A percentile compares a stretch with the other conserved stretches of the same genome.
Conservation (phyloP, 2,329 filamentous ascomycete species). For the Colletotrichum endophyticum region DNA sequence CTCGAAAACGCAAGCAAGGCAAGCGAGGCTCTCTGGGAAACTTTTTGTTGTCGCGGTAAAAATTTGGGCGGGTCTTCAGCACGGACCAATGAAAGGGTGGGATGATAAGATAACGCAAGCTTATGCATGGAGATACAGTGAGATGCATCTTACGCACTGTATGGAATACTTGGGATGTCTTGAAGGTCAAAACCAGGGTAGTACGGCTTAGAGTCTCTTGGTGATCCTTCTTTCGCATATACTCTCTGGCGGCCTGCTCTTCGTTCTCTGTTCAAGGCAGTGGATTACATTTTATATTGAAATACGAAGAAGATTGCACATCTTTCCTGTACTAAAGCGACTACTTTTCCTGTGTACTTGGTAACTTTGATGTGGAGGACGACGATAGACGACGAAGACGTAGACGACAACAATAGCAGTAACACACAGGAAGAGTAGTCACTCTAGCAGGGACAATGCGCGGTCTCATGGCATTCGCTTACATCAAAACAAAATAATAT, state of each 20-base stretch:
- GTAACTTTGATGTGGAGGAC: neutral
- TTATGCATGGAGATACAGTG: neutral
- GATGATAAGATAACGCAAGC: slow-evolving; percentile 17
- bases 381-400: too few species aligned
- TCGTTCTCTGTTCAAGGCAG: too few species aligned
- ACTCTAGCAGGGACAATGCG: accelerated
- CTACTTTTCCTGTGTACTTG: neutral
- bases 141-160: neutral
- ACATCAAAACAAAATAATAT: neutral
- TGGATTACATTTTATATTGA: too few species aligned
- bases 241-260: neutral
- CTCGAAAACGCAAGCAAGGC: neutral
- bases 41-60: slow-evolving; percentile 21
- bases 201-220: neutral
- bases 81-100: slow-evolving; percentile 9
- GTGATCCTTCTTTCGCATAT: neutral
- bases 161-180: neutral
- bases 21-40: slow-evolving; percentile 4
- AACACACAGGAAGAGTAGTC: neutral
- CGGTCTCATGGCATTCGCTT: neutral
- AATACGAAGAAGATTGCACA: too few species aligned
- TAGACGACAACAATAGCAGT: neutral
- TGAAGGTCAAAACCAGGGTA: neutral
- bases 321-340: too few species aligned
- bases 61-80: slow-evolving; percentile 8